These are phyloP conservation scores for Ascochyta rabiei DNA, from an alignment of 2,329 filamentous ascomycete genomes.

Conservation along the genomic window DNA sequence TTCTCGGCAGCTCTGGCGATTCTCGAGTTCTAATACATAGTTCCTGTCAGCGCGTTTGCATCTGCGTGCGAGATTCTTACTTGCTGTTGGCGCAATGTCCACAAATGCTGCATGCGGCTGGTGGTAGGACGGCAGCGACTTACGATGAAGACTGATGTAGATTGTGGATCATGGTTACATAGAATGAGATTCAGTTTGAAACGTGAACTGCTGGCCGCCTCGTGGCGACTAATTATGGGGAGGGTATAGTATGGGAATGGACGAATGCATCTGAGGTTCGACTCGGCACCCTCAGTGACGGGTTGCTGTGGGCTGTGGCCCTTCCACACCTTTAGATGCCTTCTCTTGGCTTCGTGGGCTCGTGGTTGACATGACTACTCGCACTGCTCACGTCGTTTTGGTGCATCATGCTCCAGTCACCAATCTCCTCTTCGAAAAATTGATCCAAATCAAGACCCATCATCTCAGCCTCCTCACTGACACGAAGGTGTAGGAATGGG, in stretches of 20 bases:
- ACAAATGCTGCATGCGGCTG: too few relatives aligned
- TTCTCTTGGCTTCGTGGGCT: not conserved
- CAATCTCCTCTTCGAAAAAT: conserved; percentile 64
- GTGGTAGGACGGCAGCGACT: too few relatives aligned
- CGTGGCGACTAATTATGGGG: not conserved
- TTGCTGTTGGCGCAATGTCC: too few relatives aligned
- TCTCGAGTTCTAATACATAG: too few relatives aligned
- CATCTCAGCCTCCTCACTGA: conserved; percentile 62
- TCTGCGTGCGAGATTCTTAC: too few relatives aligned
- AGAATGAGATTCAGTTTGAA: not conserved
- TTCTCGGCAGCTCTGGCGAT: too few relatives aligned
- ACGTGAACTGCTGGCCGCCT: not conserved
- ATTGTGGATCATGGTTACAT: conserved; percentile 7
- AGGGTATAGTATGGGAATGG: not conserved
- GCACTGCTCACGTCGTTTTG: conserved; percentile 31
- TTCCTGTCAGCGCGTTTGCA: too few relatives aligned
- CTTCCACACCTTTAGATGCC: not conserved
- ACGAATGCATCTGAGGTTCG: not conserved
- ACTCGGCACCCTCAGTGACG: not conserved
- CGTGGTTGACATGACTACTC: conserved; percentile 28
- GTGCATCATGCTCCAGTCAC: conserved; percentile 54
- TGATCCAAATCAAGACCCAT: conserved; percentile 61
- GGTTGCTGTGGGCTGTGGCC: not conserved
- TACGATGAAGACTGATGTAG: not conserved
- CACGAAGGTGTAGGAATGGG: conserved; percentile 60